Evolutionary conservation across 106 monocot species (phyloP).

Genomic region (Amphibolis antarctica): DNA sequence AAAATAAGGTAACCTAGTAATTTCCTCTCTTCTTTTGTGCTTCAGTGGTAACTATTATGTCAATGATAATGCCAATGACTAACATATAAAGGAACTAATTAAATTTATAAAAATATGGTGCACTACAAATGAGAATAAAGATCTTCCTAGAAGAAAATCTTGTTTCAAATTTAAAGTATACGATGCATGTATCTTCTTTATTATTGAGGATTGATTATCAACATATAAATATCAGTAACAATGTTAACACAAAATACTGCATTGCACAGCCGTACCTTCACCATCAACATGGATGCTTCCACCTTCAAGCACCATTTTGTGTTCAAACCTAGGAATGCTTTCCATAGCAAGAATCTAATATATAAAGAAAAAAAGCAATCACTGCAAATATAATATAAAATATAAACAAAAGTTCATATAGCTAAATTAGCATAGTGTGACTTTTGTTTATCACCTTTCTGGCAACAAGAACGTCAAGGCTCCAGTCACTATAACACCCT

Average conservation of each 20-base stretch:
- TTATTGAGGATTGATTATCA: background rate
- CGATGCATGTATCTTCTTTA: too few species aligned
- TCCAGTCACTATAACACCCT: slow-evolving; percentile 91
- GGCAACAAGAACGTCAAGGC: slow-evolving; percentile 70
- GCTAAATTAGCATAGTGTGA: background rate
- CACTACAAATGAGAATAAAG: too few species aligned
- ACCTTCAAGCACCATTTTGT: slow-evolving; percentile 88
- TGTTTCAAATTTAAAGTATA: background rate
- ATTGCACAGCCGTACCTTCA: slow-evolving; percentile 37
- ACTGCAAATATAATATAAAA: background rate
- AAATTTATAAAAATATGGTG: too few species aligned
- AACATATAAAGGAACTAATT: too few species aligned
- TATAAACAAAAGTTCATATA: background rate
- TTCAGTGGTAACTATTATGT: too few species aligned
- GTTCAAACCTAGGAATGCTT: slow-evolving; percentile 53
- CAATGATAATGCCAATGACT: too few species aligned
- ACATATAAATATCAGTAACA: background rate
- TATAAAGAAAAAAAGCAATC: background rate
- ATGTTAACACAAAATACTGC: background rate
- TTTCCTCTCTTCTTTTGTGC: too few species aligned
- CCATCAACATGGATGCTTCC: slow-evolving; percentile 99
- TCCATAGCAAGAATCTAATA: slow-evolving; percentile 69
- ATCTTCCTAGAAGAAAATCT: too few species aligned
- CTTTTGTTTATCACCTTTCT: slow-evolving; percentile 34
- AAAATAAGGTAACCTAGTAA: too few species aligned